Evolutionary conservation across 306 rosid genomes (phyloP).

Genomic region (Spatholobus suberectus): DNA sequence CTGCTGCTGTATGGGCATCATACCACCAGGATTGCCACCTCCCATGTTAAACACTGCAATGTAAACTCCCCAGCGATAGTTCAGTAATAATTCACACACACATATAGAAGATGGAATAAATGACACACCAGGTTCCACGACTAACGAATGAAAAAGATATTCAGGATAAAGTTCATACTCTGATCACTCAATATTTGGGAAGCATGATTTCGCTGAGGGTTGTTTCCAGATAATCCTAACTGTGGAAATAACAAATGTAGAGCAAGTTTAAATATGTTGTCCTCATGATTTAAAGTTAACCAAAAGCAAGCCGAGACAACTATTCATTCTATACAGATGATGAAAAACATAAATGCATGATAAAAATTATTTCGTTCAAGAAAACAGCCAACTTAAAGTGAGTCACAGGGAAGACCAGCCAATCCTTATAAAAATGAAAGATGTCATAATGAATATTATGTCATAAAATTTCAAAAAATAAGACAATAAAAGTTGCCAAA

Average conservation of each 20-base stretch:
- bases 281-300: conserved; percentile 19
- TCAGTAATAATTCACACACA: conserved; percentile 19
- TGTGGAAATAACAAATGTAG: conserved; percentile 43
- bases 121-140: conserved; percentile 1
- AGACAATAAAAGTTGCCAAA: background rate
- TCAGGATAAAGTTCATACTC: conserved; percentile 57
- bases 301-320: conserved; percentile 10
- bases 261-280: conserved; percentile 35
- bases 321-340: conserved; percentile 10
- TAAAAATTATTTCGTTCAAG: background rate
- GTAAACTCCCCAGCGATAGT: conserved; percentile 36
- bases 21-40: conserved; percentile 70
- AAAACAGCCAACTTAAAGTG: background rate
- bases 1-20: conserved; percentile 79
- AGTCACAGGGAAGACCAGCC: conserved; percentile 23
- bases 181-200: conserved; percentile 87
- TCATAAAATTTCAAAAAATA: background rate
- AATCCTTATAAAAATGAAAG: background rate
- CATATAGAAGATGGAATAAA: conserved; percentile 15
- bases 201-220: conserved; percentile 81
- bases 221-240: conserved; percentile 80
- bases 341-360: conserved; percentile 12
- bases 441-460: background rate
- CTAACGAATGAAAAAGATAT: conserved; percentile 20
- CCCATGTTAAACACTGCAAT: conserved; percentile 89